Evolutionary conservation across 2,329 filamentous ascomycete species (phyloP).

Genomic region (Aspergillus novoparasiticus): DNA sequence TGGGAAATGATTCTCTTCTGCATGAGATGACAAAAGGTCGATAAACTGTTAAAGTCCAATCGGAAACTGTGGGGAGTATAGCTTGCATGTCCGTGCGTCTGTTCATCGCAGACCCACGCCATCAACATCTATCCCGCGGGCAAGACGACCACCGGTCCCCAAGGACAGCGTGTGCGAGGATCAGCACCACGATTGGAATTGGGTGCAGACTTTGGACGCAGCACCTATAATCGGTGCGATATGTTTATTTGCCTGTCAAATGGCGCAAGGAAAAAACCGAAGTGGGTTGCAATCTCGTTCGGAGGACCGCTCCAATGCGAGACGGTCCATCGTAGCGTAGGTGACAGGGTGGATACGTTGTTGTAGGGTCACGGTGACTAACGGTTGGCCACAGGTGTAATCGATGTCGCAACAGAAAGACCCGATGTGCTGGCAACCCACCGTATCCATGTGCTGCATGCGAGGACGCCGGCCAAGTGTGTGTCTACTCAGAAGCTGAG

Average conservation of each 20-base stretch:
- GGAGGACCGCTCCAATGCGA: slow-evolving; percentile 22
- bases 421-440: slow-evolving; percentile 38
- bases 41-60: not conserved
- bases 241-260: slow-evolving; percentile 10
- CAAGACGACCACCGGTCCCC: not conserved
- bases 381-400: slow-evolving; percentile 30
- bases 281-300: slow-evolving; percentile 16
- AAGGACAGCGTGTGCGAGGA: not conserved
- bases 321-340: slow-evolving; percentile 34
- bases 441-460: slow-evolving; percentile 40
- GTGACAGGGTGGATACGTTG: slow-evolving; percentile 5
- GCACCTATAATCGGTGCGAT: not conserved
- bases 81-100: not conserved
- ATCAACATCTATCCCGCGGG: not conserved
- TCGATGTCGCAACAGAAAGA: slow-evolving; percentile 40
- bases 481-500: slow-evolving; percentile 41
- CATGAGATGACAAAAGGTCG: not conserved
- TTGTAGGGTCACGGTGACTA: not conserved
- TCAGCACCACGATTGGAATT: not conserved
- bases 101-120: not conserved
- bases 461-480: slow-evolving; percentile 33
- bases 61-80: not conserved
- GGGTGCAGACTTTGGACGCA: not conserved
- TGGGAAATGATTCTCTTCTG: not conserved
- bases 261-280: slow-evolving; percentile 15